Evolutionary conservation across 1,284 basidiomycete species (phyloP).

Genomic region (Trichosporon sp.): DNA sequence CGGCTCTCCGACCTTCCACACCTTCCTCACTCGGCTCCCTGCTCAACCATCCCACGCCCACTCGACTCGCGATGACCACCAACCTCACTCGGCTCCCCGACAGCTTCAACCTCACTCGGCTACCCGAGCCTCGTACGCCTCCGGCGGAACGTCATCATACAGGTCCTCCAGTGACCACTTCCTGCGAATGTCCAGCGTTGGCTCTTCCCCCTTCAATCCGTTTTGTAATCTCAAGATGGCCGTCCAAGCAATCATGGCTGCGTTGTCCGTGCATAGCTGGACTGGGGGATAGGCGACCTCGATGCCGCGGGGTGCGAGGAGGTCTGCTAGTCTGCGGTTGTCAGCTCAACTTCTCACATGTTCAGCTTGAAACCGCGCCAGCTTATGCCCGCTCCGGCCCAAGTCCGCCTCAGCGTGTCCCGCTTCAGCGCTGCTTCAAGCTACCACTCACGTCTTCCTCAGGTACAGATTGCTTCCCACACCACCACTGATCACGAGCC

Average conservation of each 20-base stretch:
- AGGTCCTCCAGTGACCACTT: conserved; percentile 52
- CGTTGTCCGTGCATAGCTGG: conserved; percentile 82
- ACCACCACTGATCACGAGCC: conserved; percentile 76
- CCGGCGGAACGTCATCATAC: conserved; percentile 49
- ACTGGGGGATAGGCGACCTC: conserved; percentile 61
- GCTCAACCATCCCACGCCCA: no score
- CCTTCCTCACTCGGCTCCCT: no score
- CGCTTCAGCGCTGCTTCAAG: not conserved
- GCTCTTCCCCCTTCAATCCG: conserved; percentile 54
- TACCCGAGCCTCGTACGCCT: not conserved
- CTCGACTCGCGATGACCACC: no score
- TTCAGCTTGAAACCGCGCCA: no score
- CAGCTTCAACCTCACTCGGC: no score
- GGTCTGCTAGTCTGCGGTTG: conserved; percentile 17
- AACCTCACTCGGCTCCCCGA: no score
- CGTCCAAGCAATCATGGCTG: conserved; percentile 90
- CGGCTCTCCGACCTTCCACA: no score
- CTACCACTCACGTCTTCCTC: conserved; percentile 57
- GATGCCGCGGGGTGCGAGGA: conserved; percentile 17
- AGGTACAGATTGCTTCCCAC: conserved; percentile 78
- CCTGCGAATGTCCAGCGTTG: conserved; percentile 39
- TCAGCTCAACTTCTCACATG: conserved; percentile 7
- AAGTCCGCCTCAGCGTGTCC: no score
- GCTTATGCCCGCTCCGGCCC: no score
- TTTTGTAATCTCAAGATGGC: conserved; percentile 72